phyloP scores from a whole-genome alignment of 441 rosid genomes.

The Pelargonium myrrhifolium region DNA sequence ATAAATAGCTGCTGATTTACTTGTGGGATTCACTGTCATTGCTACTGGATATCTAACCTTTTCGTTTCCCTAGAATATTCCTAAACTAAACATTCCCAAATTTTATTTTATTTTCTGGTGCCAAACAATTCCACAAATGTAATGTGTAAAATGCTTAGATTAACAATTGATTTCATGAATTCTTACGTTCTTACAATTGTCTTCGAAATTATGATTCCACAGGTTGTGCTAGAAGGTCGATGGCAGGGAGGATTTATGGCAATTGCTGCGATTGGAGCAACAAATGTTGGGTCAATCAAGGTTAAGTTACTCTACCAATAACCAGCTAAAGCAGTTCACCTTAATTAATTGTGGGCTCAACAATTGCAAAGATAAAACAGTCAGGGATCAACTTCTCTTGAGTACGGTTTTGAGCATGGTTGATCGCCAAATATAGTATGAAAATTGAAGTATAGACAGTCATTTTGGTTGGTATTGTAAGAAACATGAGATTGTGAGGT shows the following conservation, averaged over 20 bases:
- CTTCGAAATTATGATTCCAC: constrained; percentile 18
- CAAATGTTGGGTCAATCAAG: constrained; percentile 92
- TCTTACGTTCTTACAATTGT: background rate
- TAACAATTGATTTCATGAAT: constrained; percentile 13
- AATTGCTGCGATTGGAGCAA: constrained; percentile 86
- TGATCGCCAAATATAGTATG: background rate
- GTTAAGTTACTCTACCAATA: constrained; percentile 27
- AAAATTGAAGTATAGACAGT: background rate
- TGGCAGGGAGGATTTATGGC: constrained; percentile 93
- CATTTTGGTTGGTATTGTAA: background rate
- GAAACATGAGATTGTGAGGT: no score
- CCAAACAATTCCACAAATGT: background rate
- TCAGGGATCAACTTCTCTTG: background rate
- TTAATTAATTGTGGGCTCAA: background rate
- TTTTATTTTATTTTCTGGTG: background rate
- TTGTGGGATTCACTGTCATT: background rate
- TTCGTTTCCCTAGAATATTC: background rate
- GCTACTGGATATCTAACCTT: constrained; percentile 4
- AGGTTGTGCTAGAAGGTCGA: constrained; percentile 90
- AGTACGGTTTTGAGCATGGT: background rate
- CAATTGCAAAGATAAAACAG: background rate
- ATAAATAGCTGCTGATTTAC: background rate
- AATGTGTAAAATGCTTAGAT: constrained; percentile 8
- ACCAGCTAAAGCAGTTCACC: background rate
- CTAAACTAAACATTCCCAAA: constrained; percentile 2